A percentile compares a stretch with the other conserved stretches of the same genome.
phyloP scores from a whole-genome alignment of 1,284 basidiomycete species.

The Abortiporus biennis region DNA sequence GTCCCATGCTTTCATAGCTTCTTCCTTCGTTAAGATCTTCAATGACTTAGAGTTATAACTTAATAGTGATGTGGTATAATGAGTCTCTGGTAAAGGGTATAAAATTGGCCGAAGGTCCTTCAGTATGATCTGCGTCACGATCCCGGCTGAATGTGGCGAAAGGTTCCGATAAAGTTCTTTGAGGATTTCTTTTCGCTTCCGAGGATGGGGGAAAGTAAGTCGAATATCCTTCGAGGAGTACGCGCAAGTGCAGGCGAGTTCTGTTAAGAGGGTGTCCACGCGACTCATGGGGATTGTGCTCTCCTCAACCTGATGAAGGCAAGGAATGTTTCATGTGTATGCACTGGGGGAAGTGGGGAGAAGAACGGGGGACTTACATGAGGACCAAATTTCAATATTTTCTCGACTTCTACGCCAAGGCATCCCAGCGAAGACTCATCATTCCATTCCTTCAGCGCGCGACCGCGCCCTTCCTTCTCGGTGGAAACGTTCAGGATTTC shows the following conservation, averaged over 20 bases:
- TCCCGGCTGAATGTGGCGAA: slow-evolving; percentile 52
- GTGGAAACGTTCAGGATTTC: slow-evolving; percentile 40
- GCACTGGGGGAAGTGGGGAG: neutral
- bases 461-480: slow-evolving; percentile 19
- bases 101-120: slow-evolving; percentile 77
- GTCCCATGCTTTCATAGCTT: slow-evolving; percentile 74
- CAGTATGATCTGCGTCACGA: slow-evolving; percentile 78
- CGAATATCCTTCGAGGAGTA: slow-evolving; percentile 44
- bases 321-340: neutral
- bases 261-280: slow-evolving; percentile 62
- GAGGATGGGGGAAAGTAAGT: slow-evolving; percentile 16
- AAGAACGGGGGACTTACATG: slow-evolving; percentile 22
- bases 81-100: slow-evolving; percentile 49
- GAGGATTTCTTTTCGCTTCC: slow-evolving; percentile 38
- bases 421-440: slow-evolving; percentile 49
- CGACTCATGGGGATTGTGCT: slow-evolving; percentile 30
- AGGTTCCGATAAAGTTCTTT: slow-evolving; percentile 47
- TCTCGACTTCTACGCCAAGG: slow-evolving; percentile 60
- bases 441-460: slow-evolving; percentile 44
- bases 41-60: slow-evolving; percentile 52
- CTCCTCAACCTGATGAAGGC: slow-evolving; percentile 17
- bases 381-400: slow-evolving; percentile 31
- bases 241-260: slow-evolving; percentile 60
- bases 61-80: slow-evolving; percentile 43
- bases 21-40: slow-evolving; percentile 47